Base-by-base conservation (phyloP, 2,329 filamentous ascomycete genomes). In the Beauveria sp. region DNA sequence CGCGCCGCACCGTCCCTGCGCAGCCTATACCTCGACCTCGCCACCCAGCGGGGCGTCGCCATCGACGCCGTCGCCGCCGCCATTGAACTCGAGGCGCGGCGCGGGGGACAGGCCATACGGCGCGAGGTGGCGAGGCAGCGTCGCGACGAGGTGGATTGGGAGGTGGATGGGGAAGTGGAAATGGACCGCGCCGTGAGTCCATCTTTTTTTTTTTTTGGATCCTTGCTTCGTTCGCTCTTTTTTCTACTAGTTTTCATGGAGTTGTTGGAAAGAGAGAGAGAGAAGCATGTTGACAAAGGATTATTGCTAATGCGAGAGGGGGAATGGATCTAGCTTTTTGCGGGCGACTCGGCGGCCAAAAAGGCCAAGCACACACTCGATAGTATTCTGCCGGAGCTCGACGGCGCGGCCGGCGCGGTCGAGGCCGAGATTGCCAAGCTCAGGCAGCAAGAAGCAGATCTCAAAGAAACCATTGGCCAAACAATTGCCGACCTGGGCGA, bases 401-500 rank as follows among this genome's bases (percentile, higher is more conserved):
- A 90, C 62, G 77, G 79, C 54, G 89, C 91, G 3, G 81, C 82
- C 46, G 73, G 77, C 18, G 83, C 85, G 63, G 75, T 96, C 30
- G 84, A 92, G 68, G 79, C 79, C 22, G 88, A 95, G 69, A 84
- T 93, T 60, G 77, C 79, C 62, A 78, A 77, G 45, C 77, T 93
- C 5, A 83, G 90, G 66, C 77, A 81, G 40, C 87, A 93, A 66
- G 85, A 88, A 58, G 78, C 79, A 0, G 71, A 72, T 1, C 75
- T 91, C 3, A 73, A 89, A 6, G 77, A 81, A 4, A 82, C 84
- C 12, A 81, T 95, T 57, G 81, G 81, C 65, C 80, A 85, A 61
- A 87, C 82, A 0, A 82, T 95, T 18, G 88, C 88, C 38, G 85
- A 83, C 53, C 77, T 96, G 71, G 96, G 91, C 72, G 90, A 96